These are phyloP conservation scores for Phylloporus scabripes DNA, from an alignment of 768 basidiomycete genomes.

Conservation along the genomic window DNA sequence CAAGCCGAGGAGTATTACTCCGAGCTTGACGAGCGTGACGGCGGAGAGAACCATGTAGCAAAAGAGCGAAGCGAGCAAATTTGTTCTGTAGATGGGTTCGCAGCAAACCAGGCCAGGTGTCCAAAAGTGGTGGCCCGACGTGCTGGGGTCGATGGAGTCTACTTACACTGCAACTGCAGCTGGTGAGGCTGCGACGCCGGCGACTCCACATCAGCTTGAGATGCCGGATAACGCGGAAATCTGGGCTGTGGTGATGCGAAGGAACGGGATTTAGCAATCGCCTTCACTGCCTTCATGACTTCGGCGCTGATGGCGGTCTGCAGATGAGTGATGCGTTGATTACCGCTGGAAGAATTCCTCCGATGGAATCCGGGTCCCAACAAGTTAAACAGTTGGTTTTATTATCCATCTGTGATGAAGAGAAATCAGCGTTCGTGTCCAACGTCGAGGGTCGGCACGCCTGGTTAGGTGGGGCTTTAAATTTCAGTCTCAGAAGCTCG, in stretches of 20 bases:
- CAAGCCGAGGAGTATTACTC: constrained; percentile 15
- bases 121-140: too few relatives aligned
- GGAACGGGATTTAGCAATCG: neutral
- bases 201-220: neutral
- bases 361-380: too few relatives aligned
- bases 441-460: too few relatives aligned
- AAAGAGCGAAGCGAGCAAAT: neutral
- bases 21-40: constrained; percentile 19
- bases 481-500: too few relatives aligned
- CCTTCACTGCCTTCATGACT: neutral
- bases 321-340: neutral
- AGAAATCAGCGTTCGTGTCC: too few relatives aligned
- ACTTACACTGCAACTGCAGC: neutral
- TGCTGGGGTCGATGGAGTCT: too few relatives aligned
- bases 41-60: constrained; percentile 2
- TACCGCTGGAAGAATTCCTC: too few relatives aligned
- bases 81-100: too few relatives aligned
- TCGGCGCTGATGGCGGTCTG: neutral
- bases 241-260: neutral
- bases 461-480: too few relatives aligned
- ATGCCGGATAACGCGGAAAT: neutral
- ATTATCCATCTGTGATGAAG: too few relatives aligned
- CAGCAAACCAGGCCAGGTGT: too few relatives aligned
- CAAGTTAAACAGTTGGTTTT: too few relatives aligned
- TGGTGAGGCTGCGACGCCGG: neutral